Percentiles rank a stretch among this genome's conserved stretches.
phyloP scores from a whole-genome alignment of 2,329 filamentous ascomycete genomes.

The Samsoniella hepiali region DNA sequence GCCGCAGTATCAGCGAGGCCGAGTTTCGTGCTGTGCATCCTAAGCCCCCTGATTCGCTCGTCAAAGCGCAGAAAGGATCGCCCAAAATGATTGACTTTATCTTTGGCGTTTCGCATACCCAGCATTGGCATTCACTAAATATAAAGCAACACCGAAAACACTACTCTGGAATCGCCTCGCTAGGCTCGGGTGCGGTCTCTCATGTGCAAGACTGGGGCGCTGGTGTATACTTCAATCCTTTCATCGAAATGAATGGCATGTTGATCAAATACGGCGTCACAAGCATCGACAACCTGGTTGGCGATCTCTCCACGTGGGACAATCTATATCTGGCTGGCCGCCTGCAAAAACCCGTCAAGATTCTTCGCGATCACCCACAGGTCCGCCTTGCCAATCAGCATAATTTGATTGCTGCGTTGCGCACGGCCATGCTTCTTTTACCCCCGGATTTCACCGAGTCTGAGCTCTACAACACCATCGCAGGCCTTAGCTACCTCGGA shows the following conservation, averaged over 20 bases:
- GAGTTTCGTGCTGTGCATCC: constrained; percentile 69
- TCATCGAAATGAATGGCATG: constrained; percentile 89
- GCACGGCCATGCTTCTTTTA: constrained; percentile 82
- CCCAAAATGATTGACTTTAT: constrained; percentile 99
- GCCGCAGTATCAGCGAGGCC: constrained; percentile 51
- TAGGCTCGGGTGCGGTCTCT: constrained; percentile 83
- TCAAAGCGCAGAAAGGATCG: constrained; percentile 79
- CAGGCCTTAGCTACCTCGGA: constrained; percentile 88
- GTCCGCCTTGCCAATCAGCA: constrained; percentile 94
- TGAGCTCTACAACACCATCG: constrained; percentile 85
- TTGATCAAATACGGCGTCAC: constrained; percentile 98
- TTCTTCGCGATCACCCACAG: constrained; percentile 86
- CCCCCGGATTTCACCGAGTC: constrained; percentile 81
- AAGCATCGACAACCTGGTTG: constrained; percentile 83
- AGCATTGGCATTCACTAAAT: constrained; percentile 97
- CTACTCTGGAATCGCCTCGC: constrained; percentile 78
- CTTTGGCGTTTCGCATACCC: constrained; percentile 87
- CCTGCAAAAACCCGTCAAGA: constrained; percentile 96
- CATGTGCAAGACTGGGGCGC: constrained; percentile 89
- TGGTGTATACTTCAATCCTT: constrained; percentile 96
- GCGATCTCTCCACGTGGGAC: constrained; percentile 85
- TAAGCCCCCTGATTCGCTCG: constrained; percentile 73
- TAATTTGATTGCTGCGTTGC: constrained; percentile 87
- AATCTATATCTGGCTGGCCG: constrained; percentile 95
- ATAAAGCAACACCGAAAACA: constrained; percentile 84